phyloP scores from a whole-genome alignment of 257 asterid species.

The Solanum sparsipilum region DNA sequence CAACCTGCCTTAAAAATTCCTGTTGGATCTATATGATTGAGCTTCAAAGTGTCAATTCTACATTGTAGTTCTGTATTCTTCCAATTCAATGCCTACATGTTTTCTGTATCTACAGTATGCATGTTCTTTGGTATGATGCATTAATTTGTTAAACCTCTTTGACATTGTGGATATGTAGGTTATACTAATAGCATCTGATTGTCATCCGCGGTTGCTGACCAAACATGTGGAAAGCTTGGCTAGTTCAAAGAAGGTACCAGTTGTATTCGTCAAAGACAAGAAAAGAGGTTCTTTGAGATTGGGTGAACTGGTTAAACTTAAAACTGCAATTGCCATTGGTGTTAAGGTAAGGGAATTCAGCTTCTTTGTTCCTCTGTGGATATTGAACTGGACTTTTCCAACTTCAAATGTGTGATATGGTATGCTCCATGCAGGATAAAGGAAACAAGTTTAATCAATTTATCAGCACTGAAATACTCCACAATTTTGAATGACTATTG shows the following conservation, averaged over 20 bases:
- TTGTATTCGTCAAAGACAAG: constrained; percentile 50
- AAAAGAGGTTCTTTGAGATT: constrained; percentile 64
- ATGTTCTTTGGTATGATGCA: neutral
- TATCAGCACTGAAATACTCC: constrained; percentile 3
- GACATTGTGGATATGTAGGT: constrained; percentile 26
- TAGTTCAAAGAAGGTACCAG: constrained; percentile 57
- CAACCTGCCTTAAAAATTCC: neutral
- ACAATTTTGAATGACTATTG: neutral
- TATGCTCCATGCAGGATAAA: constrained; percentile 34
- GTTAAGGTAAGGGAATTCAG: constrained; percentile 38
- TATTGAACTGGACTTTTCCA: neutral
- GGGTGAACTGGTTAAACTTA: constrained; percentile 71
- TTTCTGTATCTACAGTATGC: neutral
- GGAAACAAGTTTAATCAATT: constrained; percentile 45
- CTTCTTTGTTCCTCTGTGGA: neutral
- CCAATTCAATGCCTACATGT: neutral
- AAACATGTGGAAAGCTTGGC: constrained; percentile 73
- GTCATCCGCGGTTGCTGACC: constrained; percentile 75
- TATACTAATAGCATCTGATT: constrained; percentile 61
- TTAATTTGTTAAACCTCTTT: neutral
- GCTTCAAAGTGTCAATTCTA: neutral
- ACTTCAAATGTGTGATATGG: neutral
- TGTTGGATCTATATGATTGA: neutral
- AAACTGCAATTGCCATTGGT: constrained; percentile 76
- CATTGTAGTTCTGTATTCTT: neutral